phyloP scores from a whole-genome alignment of 2,329 filamentous ascomycete species.

The Botryotinia convoluta region DNA sequence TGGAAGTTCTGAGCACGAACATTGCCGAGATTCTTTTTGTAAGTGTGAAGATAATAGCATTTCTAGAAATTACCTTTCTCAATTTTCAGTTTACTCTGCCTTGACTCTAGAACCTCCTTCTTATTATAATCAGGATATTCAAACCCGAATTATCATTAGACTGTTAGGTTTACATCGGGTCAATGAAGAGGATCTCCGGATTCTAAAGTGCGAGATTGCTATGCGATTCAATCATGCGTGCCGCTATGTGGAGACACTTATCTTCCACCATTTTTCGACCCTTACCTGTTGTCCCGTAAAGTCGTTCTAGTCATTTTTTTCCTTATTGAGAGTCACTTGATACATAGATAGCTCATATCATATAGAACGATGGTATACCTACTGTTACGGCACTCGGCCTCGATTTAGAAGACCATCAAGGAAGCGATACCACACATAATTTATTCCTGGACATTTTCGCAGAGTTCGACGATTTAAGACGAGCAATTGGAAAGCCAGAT shows the following conservation, averaged over 20 bases:
- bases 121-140: not conserved
- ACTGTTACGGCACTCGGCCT: not conserved
- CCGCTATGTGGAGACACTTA: not conserved
- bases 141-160: not conserved
- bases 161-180: not conserved
- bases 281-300: not conserved
- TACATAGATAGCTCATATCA: not conserved
- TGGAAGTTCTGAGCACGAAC: not conserved
- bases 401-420: not conserved
- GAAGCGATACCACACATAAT: not conserved
- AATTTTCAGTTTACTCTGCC: not conserved
- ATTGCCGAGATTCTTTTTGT: not conserved
- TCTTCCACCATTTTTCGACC: not conserved
- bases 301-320: not conserved
- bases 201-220: not conserved
- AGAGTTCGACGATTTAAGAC: not conserved
- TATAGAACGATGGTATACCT: slow-evolving; percentile 4
- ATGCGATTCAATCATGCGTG: not conserved
- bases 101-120: not conserved
- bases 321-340: too few species aligned
- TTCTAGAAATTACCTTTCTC: not conserved
- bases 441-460: not conserved
- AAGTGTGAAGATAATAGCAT: not conserved
- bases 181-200: not conserved
- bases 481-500: not conserved